Evolutionary conservation across 106 monocot genomes (phyloP).

Genomic region (Dactylorhiza incarnata): DNA sequence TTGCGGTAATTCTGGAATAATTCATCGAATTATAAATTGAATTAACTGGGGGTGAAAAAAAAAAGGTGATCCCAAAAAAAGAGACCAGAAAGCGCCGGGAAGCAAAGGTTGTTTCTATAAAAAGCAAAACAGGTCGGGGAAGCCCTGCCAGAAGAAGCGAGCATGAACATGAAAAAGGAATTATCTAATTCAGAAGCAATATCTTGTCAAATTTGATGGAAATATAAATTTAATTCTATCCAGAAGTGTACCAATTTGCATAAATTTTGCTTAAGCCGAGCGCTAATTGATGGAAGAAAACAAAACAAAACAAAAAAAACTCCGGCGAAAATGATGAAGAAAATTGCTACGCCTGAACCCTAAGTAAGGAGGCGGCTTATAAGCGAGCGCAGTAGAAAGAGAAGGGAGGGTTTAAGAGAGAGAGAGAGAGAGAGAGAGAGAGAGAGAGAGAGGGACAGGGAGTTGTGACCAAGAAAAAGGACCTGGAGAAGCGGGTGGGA

Average conservation of each 20-base stretch:
- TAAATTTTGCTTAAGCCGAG: no score
- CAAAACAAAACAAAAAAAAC: no score
- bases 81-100: background rate
- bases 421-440: background rate
- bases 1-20: background rate
- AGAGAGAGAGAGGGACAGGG: background rate
- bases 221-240: no score
- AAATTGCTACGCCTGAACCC: background rate
- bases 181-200: background rate
- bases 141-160: background rate
- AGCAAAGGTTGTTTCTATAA: slow-evolving; percentile 9
- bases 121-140: slow-evolving; percentile 23
- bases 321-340: background rate
- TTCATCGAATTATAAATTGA: background rate
- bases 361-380: background rate
- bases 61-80: background rate
- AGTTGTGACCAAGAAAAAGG: background rate
- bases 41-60: background rate
- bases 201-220: background rate
- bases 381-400: background rate
- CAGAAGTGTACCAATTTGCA: no score
- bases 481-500: slow-evolving; percentile 61
- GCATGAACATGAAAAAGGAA: background rate
- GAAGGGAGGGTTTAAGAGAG: no score
- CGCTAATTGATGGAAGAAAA: no score